A percentile compares a stretch with the other conserved stretches of the same genome.
Conservation (phyloP, 305 asterid genomes). For the Plantago coronopus region DNA sequence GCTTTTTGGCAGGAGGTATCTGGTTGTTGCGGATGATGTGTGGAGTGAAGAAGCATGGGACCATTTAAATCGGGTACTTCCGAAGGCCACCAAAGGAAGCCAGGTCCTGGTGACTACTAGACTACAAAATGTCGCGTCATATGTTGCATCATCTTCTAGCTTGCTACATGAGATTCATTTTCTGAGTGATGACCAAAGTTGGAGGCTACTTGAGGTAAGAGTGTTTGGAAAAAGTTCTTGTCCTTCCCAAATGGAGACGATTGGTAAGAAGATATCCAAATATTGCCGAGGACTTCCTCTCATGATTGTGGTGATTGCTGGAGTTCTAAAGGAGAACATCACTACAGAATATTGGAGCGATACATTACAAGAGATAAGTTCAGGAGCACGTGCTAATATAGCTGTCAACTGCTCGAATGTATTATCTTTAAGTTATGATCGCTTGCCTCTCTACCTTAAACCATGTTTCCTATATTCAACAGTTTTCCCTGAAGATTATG, state of each 20-base stretch:
- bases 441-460: slow-evolving; percentile 23
- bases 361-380: slow-evolving; percentile 3
- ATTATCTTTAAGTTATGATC: slow-evolving; percentile 24
- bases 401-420: slow-evolving; percentile 12
- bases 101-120: slow-evolving; percentile 27
- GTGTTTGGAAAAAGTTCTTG: slow-evolving; percentile 19
- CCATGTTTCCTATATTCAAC: slow-evolving; percentile 28
- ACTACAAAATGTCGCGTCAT: slow-evolving; percentile 7
- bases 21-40: slow-evolving; percentile 31
- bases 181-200: slow-evolving; percentile 19
- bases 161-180: slow-evolving; percentile 10
- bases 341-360: slow-evolving; percentile 11
- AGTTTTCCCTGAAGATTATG: slow-evolving; percentile 27
- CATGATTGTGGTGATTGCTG: slow-evolving; percentile 24
- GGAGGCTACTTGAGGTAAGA: slow-evolving; percentile 22
- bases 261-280: slow-evolving; percentile 21
- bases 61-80: slow-evolving; percentile 19
- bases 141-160: neutral
- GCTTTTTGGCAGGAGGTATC: slow-evolving; percentile 23
- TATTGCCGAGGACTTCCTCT: slow-evolving; percentile 37
- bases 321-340: slow-evolving; percentile 17
- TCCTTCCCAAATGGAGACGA: neutral
- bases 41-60: slow-evolving; percentile 29
- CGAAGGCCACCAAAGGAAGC: slow-evolving; percentile 24
- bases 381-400: neutral